phyloP scores from a whole-genome alignment of 1,284 basidiomycete genomes.

The Schizophyllum commune region DNA sequence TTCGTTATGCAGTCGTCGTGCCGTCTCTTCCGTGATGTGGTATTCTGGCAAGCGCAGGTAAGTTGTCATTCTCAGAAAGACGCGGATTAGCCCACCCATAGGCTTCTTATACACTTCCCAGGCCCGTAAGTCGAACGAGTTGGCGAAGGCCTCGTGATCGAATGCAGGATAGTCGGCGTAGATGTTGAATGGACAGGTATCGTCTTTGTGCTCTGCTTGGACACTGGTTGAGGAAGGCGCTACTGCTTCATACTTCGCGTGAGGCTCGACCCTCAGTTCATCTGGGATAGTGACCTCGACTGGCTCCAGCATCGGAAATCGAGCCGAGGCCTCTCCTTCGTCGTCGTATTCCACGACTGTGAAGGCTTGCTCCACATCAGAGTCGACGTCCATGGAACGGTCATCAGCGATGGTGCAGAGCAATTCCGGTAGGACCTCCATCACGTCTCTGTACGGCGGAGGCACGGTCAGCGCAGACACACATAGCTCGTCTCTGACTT shows the following conservation, averaged over 20 bases:
- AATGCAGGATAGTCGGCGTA: background rate
- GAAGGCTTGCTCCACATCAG: background rate
- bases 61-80: background rate
- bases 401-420: background rate
- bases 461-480: background rate
- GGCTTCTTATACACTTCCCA: background rate
- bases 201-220: background rate
- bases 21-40: no score
- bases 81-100: background rate
- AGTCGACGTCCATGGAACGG: background rate
- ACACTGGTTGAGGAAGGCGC: background rate
- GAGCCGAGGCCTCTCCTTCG: background rate
- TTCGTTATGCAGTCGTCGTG: no score
- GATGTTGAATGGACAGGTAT: background rate
- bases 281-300: background rate
- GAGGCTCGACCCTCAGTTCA: background rate
- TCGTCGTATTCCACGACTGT: background rate
- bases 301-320: background rate
- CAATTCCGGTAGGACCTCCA: background rate
- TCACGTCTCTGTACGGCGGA: background rate
- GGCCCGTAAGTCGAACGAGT: background rate
- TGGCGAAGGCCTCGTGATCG: background rate
- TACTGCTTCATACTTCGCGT: background rate
- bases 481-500: background rate
- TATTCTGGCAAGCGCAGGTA: no score